Base-by-base conservation (phyloP, 176 grass and related monocot species). In the Tillandsia fasciculata region DNA sequence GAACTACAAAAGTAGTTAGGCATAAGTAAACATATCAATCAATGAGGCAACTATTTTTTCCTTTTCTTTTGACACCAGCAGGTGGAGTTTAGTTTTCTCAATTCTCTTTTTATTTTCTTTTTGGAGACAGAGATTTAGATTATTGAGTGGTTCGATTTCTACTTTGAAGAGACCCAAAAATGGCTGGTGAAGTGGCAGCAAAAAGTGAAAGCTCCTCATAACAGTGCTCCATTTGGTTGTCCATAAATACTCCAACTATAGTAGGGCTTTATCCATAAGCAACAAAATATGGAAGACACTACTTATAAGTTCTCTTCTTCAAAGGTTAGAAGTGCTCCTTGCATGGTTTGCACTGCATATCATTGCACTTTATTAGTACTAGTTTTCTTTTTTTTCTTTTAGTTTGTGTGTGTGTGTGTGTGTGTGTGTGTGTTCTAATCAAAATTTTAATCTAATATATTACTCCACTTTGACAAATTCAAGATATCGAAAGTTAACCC, bases 131-230 rank as follows among this genome's bases (percentile, higher is more conserved):
- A 42, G 0, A 42, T 6, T 42, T 6, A 42, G 4, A 42, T 42
- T 42, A 42, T 6, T 6, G 5, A 42, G 33, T 5, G 33, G 4
- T 42, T 42, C 33, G 63, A 42, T 33, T 33, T 1, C 64, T 24
- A 33, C 71, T 53, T 48, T 67, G 79, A 80, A 88, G 69, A 57
- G 80, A 78, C 59, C 52, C 6, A 17, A 61, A 28, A 53, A 78
- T 78, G 69, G 58, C 70, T 71, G 81, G 88, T 84, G 72, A 87
- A 70, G 81, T 76, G 72, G 78, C 78, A 84, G 72, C 65, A 6
- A 70, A 68, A 33, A 58, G 53, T 13, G 72, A 72, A 87, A 87
- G 83, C 64, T 51, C 70, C 77, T 12, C 73, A 29, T 67, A 77
- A 26, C 20, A 52, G 13, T 54, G 63, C 68, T 23, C 56, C 22